phyloP scores from a whole-genome alignment of 2,329 filamentous ascomycete genomes.

The Xylariaceae sp. region DNA sequence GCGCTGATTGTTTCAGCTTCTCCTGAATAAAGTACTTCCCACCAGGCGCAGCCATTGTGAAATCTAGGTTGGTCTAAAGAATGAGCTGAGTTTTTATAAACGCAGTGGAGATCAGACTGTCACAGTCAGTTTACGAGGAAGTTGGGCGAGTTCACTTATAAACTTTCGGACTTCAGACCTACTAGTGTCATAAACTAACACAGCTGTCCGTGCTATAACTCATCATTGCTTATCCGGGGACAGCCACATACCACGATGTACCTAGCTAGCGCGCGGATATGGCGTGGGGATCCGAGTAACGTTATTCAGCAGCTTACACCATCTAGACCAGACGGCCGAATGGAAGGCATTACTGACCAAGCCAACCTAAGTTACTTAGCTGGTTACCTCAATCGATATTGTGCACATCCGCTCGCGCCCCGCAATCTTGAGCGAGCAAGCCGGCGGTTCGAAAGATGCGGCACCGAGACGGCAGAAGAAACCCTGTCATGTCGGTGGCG shows the following conservation, averaged over 20 bases:
- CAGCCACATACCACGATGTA: too few relatives aligned
- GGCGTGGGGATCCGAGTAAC: not conserved
- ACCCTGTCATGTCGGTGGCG: too few relatives aligned
- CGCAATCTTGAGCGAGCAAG: too few relatives aligned
- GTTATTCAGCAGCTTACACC: not conserved
- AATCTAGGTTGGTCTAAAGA: not conserved
- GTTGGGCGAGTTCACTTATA: not conserved
- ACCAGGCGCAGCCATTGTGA: conserved; percentile 30
- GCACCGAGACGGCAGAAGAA: too few relatives aligned
- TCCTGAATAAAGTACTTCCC: conserved; percentile 36
- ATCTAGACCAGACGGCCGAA: not conserved
- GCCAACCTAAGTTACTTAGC: too few relatives aligned
- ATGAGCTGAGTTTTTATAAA: not conserved
- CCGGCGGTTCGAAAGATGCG: too few relatives aligned
- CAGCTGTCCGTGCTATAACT: not conserved
- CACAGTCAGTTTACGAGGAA: not conserved
- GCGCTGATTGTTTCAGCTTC: conserved; percentile 25
- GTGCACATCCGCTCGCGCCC: too few relatives aligned
- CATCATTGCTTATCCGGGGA: too few relatives aligned
- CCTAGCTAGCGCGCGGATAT: not conserved
- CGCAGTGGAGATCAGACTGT: not conserved
- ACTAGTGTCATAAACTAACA: not conserved
- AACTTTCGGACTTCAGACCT: not conserved
- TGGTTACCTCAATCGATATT: too few relatives aligned
- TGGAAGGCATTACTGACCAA: too few relatives aligned